Evolutionary conservation across 192 early-diverging fungal genomes (phyloP), one percentile per base, ranked within the genome.

Genomic region (Linnemannia exigua): DNA sequence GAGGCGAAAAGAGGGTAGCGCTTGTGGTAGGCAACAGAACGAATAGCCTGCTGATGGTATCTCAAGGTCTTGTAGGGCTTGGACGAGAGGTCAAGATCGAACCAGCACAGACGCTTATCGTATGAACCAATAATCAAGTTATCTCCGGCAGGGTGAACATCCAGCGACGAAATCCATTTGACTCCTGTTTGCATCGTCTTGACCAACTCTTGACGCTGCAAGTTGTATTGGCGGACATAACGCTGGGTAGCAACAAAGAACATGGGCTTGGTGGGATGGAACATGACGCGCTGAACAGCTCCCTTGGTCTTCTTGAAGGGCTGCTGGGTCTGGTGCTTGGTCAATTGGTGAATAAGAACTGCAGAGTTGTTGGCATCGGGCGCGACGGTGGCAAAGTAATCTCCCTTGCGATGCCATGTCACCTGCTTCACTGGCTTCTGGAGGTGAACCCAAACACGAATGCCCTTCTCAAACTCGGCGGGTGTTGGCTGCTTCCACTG

Each of bases 81-180:
- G 76, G 93, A 88, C 5, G 95, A 95, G 72, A 99, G 89, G 88
- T 99, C 99, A 85, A 98, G 89, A 88, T 99, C 99, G 79, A 98
- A 99, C 99, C 99, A 99, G 75, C 95, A 94, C 37, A 99, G 91
- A 69, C 95, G 95, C 87, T 96, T 97, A 80, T 99, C 99, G 79
- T 97, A 99, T 25, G 94, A 96, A 48, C 99, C 99, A 74, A 98
- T 92, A 70, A 99, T 95, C 70, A 99, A 88, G 89, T 99, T 97
- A 82, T 99, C 98, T 79, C 97, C 98, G 77, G 90, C 92, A 38
- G 99, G 97, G 86, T 99, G 99, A 58, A 99, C 86, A 84, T 97
- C 97, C 80, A 99, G 88, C 80, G 93, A 95, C 22, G 99, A 99
- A 63, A 99, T 97, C 99, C 98, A 99, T 87, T 97, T 96, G 74